Conservation (phyloP, 2,329 filamentous ascomycete genomes). For the Botryosphaeria agaves region DNA sequence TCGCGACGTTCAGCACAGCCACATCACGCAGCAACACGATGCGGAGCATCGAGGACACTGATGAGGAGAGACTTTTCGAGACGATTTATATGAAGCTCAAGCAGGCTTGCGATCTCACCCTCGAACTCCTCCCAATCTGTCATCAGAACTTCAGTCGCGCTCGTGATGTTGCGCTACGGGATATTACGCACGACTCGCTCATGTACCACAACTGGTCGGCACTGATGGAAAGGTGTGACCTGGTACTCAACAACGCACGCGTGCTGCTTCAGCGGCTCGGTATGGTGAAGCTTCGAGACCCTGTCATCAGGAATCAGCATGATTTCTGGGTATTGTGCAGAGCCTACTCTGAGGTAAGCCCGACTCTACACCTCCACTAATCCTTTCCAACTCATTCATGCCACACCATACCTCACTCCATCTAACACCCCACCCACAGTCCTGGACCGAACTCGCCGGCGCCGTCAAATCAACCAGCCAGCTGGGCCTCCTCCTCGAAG, state of each 20-base stretch:
- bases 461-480: conserved; percentile 34
- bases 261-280: conserved; percentile 56
- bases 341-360: conserved; percentile 44
- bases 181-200: conserved; percentile 36
- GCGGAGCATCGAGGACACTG: conserved; percentile 46
- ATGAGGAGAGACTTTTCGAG: conserved; percentile 71
- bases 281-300: conserved; percentile 71
- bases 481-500: conserved; percentile 28
- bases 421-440: conserved; percentile 16
- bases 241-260: conserved; percentile 56
- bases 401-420: neutral
- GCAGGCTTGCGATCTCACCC: conserved; percentile 54
- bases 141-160: conserved; percentile 47
- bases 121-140: conserved; percentile 53
- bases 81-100: conserved; percentile 63
- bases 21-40: conserved; percentile 34
- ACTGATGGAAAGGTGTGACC: conserved; percentile 53
- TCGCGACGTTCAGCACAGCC: conserved; percentile 34
- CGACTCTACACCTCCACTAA: conserved; percentile 6
- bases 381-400: no score
- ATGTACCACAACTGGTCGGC: conserved; percentile 45
- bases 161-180: conserved; percentile 44
- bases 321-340: conserved; percentile 57
- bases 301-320: conserved; percentile 47
- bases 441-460: conserved; percentile 49